Evolutionary conservation across 140 eudicot genomes (phyloP).

Genomic region (Flaveria floridana): DNA sequence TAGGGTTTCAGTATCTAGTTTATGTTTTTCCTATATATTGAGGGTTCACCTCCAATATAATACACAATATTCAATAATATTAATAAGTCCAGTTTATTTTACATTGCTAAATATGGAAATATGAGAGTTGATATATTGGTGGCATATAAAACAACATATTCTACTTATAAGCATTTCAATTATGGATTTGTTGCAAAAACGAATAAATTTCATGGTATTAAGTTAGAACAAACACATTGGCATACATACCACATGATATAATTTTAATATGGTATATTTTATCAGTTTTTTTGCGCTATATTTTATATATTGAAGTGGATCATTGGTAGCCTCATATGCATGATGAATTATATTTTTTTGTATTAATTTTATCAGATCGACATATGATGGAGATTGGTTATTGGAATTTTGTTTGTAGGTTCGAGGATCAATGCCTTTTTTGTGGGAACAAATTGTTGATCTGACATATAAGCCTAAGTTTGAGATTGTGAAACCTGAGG

Average conservation of each 20-base stretch:
- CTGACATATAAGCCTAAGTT: constrained; percentile 90
- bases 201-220: background rate
- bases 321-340: constrained; percentile 1
- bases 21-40: too few species aligned
- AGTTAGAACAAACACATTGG: constrained; percentile 11
- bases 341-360: background rate
- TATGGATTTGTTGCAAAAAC: background rate
- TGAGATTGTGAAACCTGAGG: constrained; percentile 66
- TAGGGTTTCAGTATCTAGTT: too few species aligned
- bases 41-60: too few species aligned
- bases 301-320: background rate
- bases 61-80: too few species aligned
- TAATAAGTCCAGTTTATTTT: too few species aligned
- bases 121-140: background rate
- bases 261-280: background rate
- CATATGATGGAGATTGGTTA: background rate
- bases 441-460: constrained; percentile 96
- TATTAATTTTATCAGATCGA: background rate
- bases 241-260: background rate
- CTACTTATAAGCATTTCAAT: background rate
- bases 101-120: constrained; percentile 9
- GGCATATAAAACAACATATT: background rate
- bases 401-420: constrained; percentile 46
- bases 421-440: constrained; percentile 90
- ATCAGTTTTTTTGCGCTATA: constrained; percentile 9